phyloP scores from a whole-genome alignment of 176 grass and related monocot genomes.

The Poa annua region DNA sequence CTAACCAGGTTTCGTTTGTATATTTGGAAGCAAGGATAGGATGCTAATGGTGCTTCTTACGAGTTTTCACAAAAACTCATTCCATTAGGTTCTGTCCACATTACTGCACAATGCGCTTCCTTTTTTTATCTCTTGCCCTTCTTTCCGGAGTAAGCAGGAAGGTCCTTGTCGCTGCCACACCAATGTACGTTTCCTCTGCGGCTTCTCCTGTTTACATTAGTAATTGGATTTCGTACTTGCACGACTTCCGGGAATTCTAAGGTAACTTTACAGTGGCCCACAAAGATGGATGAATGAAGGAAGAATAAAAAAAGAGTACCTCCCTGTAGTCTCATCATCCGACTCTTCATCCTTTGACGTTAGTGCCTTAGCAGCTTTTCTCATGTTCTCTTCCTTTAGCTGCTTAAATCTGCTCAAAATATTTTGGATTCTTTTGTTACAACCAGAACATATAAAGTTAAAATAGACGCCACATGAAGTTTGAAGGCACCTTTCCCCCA shows the following conservation, averaged over 20 bases:
- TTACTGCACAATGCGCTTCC: conserved; percentile 85
- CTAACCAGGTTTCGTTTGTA: not conserved
- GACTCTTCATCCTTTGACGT: conserved; percentile 54
- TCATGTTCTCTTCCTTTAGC: conserved; percentile 84
- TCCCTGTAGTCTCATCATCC: conserved; percentile 51
- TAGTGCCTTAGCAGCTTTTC: conserved; percentile 56
- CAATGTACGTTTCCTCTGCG: conserved; percentile 49
- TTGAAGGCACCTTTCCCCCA: no score
- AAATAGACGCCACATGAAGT: no score
- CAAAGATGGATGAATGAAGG: not conserved
- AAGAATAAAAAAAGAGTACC: conserved; percentile 47
- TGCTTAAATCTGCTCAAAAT: conserved; percentile 67
- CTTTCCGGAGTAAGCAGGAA: conserved; percentile 81
- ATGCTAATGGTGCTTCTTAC: conserved; percentile 11
- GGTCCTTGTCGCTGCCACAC: conserved; percentile 62
- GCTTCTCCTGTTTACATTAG: conserved; percentile 42
- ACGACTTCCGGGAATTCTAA: no score
- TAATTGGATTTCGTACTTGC: not conserved
- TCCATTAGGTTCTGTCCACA: conserved; percentile 20
- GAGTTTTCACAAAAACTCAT: conserved; percentile 41
- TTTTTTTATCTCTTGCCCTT: conserved; percentile 96
- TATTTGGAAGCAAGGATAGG: not conserved
- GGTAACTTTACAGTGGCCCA: not conserved
- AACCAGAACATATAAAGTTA: not conserved
- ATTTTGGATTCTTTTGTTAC: not conserved